phyloP scores from a whole-genome alignment of 2,329 filamentous ascomycete species.

The Bipolaris oryzae region DNA sequence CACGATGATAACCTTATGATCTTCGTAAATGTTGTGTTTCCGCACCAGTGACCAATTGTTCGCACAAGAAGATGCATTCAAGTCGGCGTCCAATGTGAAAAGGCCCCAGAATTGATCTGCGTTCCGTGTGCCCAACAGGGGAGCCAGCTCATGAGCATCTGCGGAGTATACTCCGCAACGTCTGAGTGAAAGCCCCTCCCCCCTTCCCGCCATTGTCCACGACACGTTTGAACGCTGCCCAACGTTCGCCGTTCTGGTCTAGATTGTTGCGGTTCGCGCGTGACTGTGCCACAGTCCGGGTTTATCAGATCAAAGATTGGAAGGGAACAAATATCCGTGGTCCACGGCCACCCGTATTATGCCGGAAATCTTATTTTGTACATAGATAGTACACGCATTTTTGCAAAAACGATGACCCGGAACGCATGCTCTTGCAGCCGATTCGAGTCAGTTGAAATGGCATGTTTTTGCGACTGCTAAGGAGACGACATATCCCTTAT shows the following conservation, averaged over 20 bases:
- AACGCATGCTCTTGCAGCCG: background rate
- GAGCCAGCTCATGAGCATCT: background rate
- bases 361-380: background rate
- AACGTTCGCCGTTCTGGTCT: constrained; percentile 4
- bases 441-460: background rate
- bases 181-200: background rate
- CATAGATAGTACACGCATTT: background rate
- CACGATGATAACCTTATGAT: background rate
- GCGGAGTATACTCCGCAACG: constrained; percentile 7
- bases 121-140: background rate
- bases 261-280: background rate
- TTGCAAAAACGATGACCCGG: background rate
- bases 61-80: background rate
- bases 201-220: background rate
- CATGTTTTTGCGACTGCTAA: background rate
- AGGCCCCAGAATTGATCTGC: constrained; percentile 2
- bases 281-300: background rate
- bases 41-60: background rate
- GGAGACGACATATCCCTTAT: background rate
- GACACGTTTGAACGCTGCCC: background rate
- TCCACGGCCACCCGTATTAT: background rate
- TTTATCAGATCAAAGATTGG: constrained; percentile 1
- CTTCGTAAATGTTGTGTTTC: background rate
- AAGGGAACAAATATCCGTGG: background rate
- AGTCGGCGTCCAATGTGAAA: background rate